Evolutionary conservation across 306 rosid species (phyloP).

Genomic region (Cicer judaicum): DNA sequence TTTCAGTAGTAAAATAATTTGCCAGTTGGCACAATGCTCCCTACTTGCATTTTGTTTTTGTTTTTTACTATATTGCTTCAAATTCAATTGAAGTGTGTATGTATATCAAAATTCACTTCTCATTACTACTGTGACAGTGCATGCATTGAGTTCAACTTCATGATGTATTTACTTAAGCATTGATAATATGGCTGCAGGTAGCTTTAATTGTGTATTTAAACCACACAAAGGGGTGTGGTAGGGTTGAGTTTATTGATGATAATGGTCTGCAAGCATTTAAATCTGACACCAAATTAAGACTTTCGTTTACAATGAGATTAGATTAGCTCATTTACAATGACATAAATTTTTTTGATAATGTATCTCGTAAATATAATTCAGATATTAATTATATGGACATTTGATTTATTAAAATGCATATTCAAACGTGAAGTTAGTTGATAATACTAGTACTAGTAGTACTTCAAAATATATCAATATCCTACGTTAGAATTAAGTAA

Average conservation of each 20-base stretch:
- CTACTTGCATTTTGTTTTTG: conserved; percentile 4
- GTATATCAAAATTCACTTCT: neutral
- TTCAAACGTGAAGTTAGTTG: too few relatives aligned
- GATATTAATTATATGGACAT: too few relatives aligned
- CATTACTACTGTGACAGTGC: conserved; percentile 26
- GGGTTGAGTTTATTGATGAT: conserved; percentile 10
- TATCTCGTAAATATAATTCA: too few relatives aligned
- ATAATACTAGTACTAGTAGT: too few relatives aligned
- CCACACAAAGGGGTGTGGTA: conserved; percentile 2
- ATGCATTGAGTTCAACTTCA: conserved; percentile 27
- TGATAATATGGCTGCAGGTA: conserved; percentile 41
- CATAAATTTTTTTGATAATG: too few relatives aligned
- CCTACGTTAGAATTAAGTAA: too few relatives aligned
- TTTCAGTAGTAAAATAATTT: conserved; percentile 21
- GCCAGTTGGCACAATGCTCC: conserved; percentile 33
- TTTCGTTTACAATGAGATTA: neutral
- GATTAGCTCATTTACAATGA: too few relatives aligned
- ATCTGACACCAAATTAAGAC: neutral
- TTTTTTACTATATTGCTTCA: neutral
- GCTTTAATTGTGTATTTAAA: conserved; percentile 38
- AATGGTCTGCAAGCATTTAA: conserved; percentile 41
- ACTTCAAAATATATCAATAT: too few relatives aligned
- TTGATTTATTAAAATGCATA: too few relatives aligned
- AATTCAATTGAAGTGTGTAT: neutral
- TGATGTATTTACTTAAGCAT: conserved; percentile 42